These are phyloP conservation scores for Pichia sp. DNA, from an alignment of 1,139 yeast genomes.

Conservation along the genomic window DNA sequence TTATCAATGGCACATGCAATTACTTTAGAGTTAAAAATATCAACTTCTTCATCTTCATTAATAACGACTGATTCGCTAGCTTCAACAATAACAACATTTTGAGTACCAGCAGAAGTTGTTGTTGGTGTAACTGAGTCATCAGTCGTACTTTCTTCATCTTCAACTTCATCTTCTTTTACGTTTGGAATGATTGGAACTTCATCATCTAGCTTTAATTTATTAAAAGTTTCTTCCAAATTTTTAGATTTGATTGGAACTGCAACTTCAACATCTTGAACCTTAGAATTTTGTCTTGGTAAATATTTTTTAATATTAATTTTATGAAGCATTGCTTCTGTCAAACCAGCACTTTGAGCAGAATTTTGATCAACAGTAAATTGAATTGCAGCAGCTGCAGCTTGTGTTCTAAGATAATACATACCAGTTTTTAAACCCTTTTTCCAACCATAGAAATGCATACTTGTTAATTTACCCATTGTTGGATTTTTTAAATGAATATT, in stretches of 20 bases:
- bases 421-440: conserved; percentile 59
- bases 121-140: too few species aligned
- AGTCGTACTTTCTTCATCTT: neutral
- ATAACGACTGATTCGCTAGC: conserved; percentile 22
- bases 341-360: conserved; percentile 43
- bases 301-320: conserved; percentile 37
- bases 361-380: conserved; percentile 50
- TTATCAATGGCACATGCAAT: conserved; percentile 95
- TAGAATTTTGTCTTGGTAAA: conserved; percentile 24
- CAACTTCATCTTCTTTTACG: neutral
- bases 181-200: conserved; percentile 20
- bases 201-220: conserved; percentile 23
- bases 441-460: conserved; percentile 60
- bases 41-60: conserved; percentile 34
- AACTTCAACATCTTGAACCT: conserved; percentile 30
- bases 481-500: conserved; percentile 51
- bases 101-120: neutral
- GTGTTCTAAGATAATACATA: conserved; percentile 57
- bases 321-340: conserved; percentile 46
- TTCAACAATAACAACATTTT: conserved; percentile 20
- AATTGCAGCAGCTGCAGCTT: conserved; percentile 58
- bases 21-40: conserved; percentile 87
- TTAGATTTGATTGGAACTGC: conserved; percentile 31
- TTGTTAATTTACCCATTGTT: conserved; percentile 52
- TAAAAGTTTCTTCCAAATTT: conserved; percentile 25